Evolutionary conservation across 768 basidiomycete species (phyloP).

Genomic region (Mycena galericulata): DNA sequence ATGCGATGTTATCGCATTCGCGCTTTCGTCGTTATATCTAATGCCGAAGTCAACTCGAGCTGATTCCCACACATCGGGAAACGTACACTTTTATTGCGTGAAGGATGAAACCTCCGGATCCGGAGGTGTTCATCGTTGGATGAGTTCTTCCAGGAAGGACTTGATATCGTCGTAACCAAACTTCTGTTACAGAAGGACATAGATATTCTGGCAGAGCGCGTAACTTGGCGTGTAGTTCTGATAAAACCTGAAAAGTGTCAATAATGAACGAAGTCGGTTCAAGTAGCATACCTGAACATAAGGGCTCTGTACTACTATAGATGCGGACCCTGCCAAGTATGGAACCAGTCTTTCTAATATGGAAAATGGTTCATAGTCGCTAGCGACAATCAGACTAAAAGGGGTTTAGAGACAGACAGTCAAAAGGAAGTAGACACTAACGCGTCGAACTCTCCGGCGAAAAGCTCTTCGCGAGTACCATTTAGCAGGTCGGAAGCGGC

Average conservation of each 20-base stretch:
- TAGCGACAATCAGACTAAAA: slow-evolving; percentile 80
- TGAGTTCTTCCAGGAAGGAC: slow-evolving; percentile 97
- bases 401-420: slow-evolving; percentile 7
- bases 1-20: slow-evolving; percentile 64
- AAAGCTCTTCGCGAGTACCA: slow-evolving; percentile 81
- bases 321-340: slow-evolving; percentile 87
- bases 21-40: slow-evolving; percentile 69
- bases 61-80: neutral
- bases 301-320: slow-evolving; percentile 89
- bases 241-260: slow-evolving; percentile 65
- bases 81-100: slow-evolving; percentile 87
- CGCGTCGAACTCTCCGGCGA: slow-evolving; percentile 91
- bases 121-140: slow-evolving; percentile 92
- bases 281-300: slow-evolving; percentile 74
- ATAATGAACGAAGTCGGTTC: slow-evolving; percentile 3
- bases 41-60: slow-evolving; percentile 6
- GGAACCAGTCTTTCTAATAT: slow-evolving; percentile 79
- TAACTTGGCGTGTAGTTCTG: slow-evolving; percentile 80
- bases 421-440: slow-evolving; percentile 47
- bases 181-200: slow-evolving; percentile 84
- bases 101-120: slow-evolving; percentile 89
- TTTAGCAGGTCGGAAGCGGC: slow-evolving; percentile 70
- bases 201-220: slow-evolving; percentile 76
- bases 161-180: slow-evolving; percentile 92
- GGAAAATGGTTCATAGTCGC: slow-evolving; percentile 87